Percentiles rank a stretch among this genome's conserved stretches.
phyloP scores from a whole-genome alignment of 768 basidiomycete species.

The Trametes elegans region DNA sequence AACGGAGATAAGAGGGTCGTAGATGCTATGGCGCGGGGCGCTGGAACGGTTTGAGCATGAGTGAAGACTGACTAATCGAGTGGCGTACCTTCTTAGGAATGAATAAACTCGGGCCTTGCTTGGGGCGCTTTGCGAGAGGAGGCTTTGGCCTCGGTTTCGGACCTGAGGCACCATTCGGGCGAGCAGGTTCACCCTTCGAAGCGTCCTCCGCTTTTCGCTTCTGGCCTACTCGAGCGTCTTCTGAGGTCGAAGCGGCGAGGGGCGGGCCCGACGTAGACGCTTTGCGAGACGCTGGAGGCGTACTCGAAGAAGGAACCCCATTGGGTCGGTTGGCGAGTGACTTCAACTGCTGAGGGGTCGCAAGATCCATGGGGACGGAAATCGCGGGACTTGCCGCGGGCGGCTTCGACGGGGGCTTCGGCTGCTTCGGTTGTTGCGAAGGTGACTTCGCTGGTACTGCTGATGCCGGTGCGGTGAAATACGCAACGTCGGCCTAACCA shows the following conservation, averaged over 20 bases:
- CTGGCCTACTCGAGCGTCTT: constrained; percentile 8
- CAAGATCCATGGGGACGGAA: constrained; percentile 13
- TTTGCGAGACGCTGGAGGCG: neutral
- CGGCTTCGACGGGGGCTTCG: constrained; percentile 11
- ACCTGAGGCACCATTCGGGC: neutral
- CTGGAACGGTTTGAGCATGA: neutral
- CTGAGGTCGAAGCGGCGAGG: neutral
- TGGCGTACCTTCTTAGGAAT: constrained; percentile 53
- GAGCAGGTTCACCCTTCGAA: constrained; percentile 10
- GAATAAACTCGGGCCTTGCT: constrained; percentile 48
- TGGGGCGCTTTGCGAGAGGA: constrained; percentile 37
- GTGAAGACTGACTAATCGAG: neutral
- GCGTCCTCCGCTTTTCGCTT: constrained; percentile 17
- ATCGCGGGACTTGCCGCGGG: neutral
- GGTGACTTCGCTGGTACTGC: neutral
- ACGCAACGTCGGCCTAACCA: constrained; percentile 12
- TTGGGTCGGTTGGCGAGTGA: constrained; percentile 7
- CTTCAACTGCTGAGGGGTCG: constrained; percentile 20
- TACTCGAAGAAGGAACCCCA: neutral
- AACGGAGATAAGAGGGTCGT: neutral
- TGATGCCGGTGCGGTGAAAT: constrained; percentile 16
- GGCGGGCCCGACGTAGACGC: neutral
- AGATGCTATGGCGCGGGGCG: constrained; percentile 1
- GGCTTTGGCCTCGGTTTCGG: constrained; percentile 26
- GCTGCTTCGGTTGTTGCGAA: constrained; percentile 2